Conservation (phyloP, 139 green algal species). For the Haematococcus sp. region DNA sequence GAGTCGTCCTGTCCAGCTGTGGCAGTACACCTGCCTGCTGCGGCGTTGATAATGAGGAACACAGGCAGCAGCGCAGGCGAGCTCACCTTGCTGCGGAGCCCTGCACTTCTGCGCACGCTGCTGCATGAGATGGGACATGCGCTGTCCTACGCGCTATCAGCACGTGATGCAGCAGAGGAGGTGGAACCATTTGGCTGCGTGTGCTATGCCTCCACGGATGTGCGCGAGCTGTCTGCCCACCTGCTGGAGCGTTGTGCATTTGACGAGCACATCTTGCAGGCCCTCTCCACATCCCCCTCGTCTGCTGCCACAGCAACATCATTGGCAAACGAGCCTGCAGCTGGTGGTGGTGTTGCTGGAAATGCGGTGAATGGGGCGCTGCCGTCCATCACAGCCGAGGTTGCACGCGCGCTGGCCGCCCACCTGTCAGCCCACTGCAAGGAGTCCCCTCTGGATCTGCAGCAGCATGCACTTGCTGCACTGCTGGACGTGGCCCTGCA, state of each 20-base stretch:
- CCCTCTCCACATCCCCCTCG: too few species aligned
- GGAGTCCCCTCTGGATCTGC: too few species aligned
- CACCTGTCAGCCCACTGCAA: too few species aligned
- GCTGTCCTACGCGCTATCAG: not conserved
- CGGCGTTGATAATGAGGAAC: not conserved
- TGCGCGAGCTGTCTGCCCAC: conserved; percentile 1
- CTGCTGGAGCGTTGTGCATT: not conserved
- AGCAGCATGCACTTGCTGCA: too few species aligned
- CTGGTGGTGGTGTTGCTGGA: too few species aligned
- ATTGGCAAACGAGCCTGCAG: too few species aligned
- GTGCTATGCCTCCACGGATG: not conserved
- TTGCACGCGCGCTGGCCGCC: not conserved
- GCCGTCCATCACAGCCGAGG: too few species aligned
- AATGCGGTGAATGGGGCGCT: too few species aligned
- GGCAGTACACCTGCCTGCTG: not conserved
- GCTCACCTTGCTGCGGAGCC: not conserved
- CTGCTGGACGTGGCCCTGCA: too few species aligned
- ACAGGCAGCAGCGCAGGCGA: not conserved
- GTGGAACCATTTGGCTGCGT: not conserved
- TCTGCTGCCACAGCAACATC: too few species aligned
- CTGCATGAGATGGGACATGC: conserved; percentile 11
- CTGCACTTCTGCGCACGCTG: not conserved
- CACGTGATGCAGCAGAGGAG: not conserved
- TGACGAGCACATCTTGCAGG: too few species aligned
- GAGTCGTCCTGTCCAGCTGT: not conserved